Conservation (phyloP, 2,329 filamentous ascomycete genomes). For the Gyromitra esculenta region DNA sequence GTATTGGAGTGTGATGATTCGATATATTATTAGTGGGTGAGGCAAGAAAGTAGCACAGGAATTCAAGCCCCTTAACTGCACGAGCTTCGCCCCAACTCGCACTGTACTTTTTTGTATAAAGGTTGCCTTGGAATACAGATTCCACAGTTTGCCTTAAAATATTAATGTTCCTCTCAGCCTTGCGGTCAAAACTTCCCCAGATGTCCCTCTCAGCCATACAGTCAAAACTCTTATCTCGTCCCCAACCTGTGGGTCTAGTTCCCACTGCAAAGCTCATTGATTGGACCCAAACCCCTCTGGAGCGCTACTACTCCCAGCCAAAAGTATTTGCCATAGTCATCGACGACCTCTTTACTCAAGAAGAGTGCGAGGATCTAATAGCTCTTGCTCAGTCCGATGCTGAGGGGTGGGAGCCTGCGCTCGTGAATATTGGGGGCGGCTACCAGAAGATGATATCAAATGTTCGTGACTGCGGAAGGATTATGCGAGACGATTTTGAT, state of each 20-base stretch:
- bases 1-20: too few relatives aligned
- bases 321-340: constrained; percentile 53
- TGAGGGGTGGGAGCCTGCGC: constrained; percentile 46
- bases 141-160: neutral
- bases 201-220: constrained; percentile 7
- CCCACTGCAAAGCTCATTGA: constrained; percentile 39
- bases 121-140: neutral
- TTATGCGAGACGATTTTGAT: constrained; percentile 50
- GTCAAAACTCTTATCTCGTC: neutral
- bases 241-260: neutral
- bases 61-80: neutral
- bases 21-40: too few relatives aligned
- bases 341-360: constrained; percentile 54
- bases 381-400: constrained; percentile 47
- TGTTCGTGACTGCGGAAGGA: constrained; percentile 50
- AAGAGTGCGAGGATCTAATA: constrained; percentile 56
- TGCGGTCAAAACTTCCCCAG: neutral
- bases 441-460: constrained; percentile 14
- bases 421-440: constrained; percentile 37
- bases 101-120: neutral
- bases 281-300: constrained; percentile 46
- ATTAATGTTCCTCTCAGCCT: neutral
- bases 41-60: too few relatives aligned
- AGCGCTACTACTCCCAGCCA: constrained; percentile 28
- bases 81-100: neutral